Evolutionary conservation across 2,329 filamentous ascomycete species (phyloP).

Genomic region (Xylariaceae sp.): DNA sequence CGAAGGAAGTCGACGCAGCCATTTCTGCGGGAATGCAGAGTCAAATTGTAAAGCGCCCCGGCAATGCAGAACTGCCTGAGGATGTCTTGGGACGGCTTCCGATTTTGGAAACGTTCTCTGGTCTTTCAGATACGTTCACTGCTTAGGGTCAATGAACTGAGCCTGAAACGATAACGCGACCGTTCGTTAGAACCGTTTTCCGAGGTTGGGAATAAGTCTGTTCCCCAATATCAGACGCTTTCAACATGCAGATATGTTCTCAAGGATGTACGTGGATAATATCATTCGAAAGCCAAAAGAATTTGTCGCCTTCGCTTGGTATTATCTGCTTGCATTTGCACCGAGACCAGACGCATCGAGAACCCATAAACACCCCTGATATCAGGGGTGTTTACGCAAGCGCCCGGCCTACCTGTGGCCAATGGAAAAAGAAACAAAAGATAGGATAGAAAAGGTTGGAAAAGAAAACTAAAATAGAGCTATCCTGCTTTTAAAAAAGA

Average conservation of each 20-base stretch:
- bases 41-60: constrained; percentile 59
- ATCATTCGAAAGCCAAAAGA: not conserved
- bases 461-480: not conserved
- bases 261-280: not conserved
- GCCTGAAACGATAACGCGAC: constrained; percentile 6
- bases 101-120: constrained; percentile 30
- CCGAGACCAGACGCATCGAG: not conserved
- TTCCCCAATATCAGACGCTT: not conserved
- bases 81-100: constrained; percentile 37
- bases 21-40: constrained; percentile 58
- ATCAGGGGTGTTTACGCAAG: not conserved
- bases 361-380: not conserved
- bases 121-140: constrained; percentile 23
- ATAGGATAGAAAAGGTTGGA: not conserved
- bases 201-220: not conserved
- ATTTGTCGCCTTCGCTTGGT: not conserved
- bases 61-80: constrained; percentile 59
- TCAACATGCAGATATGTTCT: not conserved
- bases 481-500: not conserved
- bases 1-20: constrained; percentile 62
- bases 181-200: constrained; percentile 1
- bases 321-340: not conserved
- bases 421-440: not conserved
- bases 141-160: constrained; percentile 10
- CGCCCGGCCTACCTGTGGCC: not conserved